Evolutionary conservation across 2,329 filamentous ascomycete species (phyloP).

Genomic region (Pyricularia sp.): DNA sequence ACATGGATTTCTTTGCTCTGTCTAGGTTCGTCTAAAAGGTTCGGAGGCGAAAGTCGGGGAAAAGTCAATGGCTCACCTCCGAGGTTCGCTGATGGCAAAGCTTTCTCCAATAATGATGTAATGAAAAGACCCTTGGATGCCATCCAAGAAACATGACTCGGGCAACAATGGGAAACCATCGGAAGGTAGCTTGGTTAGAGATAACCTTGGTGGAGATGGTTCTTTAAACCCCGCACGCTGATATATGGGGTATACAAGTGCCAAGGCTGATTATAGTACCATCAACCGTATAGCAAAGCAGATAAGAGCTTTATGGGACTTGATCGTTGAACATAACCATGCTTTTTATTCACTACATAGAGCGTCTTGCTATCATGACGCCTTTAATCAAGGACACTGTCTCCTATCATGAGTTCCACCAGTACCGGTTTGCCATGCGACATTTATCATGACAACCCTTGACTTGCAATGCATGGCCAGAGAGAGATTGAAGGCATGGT

Average conservation of each 20-base stretch:
- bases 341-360: not conserved
- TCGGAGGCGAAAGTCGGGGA: not conserved
- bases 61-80: not conserved
- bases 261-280: not conserved
- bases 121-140: not conserved
- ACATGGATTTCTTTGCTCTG: not conserved
- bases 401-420: not conserved
- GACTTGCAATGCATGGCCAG: not conserved
- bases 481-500: not conserved
- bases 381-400: not conserved
- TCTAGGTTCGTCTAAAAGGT: not conserved
- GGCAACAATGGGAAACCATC: not conserved
- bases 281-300: not conserved
- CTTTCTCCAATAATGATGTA: not conserved
- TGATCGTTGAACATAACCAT: not conserved
- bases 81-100: not conserved
- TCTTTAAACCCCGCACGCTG: not conserved
- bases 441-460: not conserved
- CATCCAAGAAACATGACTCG: not conserved
- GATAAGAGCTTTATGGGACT: not conserved
- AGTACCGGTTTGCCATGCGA: not conserved
- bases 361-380: not conserved
- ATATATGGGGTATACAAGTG: not conserved
- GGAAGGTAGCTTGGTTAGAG: not conserved
- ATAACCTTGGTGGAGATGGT: not conserved